Base-by-base conservation (phyloP, 2,329 filamentous ascomycete species). In the Colletotrichum musicola region DNA sequence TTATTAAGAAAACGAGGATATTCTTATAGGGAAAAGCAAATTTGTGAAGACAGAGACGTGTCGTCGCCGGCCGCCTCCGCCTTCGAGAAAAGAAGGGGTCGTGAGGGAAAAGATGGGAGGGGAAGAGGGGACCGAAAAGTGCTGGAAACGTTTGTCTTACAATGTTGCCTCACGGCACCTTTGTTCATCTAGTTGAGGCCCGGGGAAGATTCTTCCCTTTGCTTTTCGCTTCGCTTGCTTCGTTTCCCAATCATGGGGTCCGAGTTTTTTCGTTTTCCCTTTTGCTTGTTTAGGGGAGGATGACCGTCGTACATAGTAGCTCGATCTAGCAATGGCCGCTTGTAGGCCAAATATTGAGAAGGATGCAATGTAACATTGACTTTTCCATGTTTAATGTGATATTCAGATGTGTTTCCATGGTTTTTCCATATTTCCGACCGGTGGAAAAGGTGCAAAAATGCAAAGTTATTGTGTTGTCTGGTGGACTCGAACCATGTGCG, bases 151-250 rank as follows among this genome's bases (percentile, higher is more conserved):
- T 53, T 68, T 49, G 57, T 62, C 61, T 68, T 71, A 71, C 70
- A 71, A 70, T 67, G 70, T 69, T 78, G 77, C 77, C 77, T 75
- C 77, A 73, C 77, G 77, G 77, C 77, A 78, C 74, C 73, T 72
- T 74, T 76, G 71, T 73, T 69, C 62, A 65, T 68, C 62, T 68
- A 68, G 54, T 65, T 46, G 47, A 55, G 58, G 62, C 22, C 35
- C 27, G 22, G 65, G 30, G 7, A 6, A 27, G 13, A 18, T 38
- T 13, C 13, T 20, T 20, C 12, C 6, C 14, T 54, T 4, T 62
- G 10, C 20, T 12, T 35, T 54, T 55, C 25, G 18, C 38, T 54
- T 46, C 22, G 16, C 1, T 9, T 30, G 22, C 50, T 53, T 18
- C 20, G 13, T 20, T 6, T 47, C 46, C 46, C 10, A 16, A 30